phyloP scores from a whole-genome alignment of 2,329 filamentous ascomycete genomes.

The Calonectria hongkongensis region DNA sequence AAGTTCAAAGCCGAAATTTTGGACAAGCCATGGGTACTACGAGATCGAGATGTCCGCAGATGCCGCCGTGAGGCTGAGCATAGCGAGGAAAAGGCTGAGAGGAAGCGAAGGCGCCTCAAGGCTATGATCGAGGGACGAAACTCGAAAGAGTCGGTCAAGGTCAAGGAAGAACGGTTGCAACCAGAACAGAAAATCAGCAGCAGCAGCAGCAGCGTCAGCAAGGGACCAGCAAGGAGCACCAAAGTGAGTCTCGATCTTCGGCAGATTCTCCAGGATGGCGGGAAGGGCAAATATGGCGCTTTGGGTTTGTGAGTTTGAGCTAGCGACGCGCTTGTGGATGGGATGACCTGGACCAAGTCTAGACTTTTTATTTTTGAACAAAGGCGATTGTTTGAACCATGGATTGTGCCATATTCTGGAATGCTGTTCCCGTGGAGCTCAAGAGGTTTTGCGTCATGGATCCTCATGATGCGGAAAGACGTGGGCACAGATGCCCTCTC shows the following conservation, averaged over 20 bases:
- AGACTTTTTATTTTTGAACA: slow-evolving; percentile 31
- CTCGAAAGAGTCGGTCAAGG: slow-evolving; percentile 30
- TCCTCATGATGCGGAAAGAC: slow-evolving; percentile 31
- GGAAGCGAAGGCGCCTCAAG: slow-evolving; percentile 52
- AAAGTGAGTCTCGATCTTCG: slow-evolving; percentile 49
- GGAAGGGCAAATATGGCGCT: slow-evolving; percentile 59
- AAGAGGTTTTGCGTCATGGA: slow-evolving; percentile 32
- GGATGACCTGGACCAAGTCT: slow-evolving; percentile 41
- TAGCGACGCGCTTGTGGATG: slow-evolving; percentile 33
- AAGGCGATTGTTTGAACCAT: slow-evolving; percentile 40
- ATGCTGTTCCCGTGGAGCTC: slow-evolving; percentile 45
- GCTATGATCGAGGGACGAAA: slow-evolving; percentile 40
- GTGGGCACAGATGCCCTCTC: neutral
- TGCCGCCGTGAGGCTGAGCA: slow-evolving; percentile 69
- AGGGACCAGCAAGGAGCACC: slow-evolving; percentile 40
- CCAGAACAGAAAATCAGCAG: neutral
- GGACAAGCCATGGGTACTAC: slow-evolving; percentile 73
- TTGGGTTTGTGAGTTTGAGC: slow-evolving; percentile 57
- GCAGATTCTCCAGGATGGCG: slow-evolving; percentile 55
- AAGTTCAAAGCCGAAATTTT: slow-evolving; percentile 72
- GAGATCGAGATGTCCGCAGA: slow-evolving; percentile 67
- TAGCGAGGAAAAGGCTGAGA: slow-evolving; percentile 53
- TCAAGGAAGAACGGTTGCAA: slow-evolving; percentile 33
- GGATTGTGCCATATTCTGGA: slow-evolving; percentile 49
- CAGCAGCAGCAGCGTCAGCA: slow-evolving; percentile 11